Evolutionary conservation across 1,284 basidiomycete genomes (phyloP), one percentile per base, ranked within the genome.

Genomic region (Papiliotrema flavescens): DNA sequence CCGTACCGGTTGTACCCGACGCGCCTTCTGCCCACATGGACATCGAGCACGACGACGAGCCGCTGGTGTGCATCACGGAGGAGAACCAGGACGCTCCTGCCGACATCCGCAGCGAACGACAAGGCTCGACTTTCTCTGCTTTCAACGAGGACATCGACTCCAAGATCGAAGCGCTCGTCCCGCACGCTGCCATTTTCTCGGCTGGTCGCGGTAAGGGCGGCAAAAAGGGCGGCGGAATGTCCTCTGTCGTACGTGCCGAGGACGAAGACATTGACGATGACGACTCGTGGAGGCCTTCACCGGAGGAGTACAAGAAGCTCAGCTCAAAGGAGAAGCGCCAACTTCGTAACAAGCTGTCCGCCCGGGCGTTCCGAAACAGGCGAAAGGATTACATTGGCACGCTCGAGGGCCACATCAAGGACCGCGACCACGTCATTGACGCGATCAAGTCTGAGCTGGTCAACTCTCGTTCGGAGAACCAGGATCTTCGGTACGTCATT

Each of bases 261-360:
- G 73, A 71, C 49, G 74, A 75, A 51, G 74, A 76, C 36, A 34
- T 76, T 1, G 74, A 74, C 45, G 75, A 76, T 45, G 76, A 76
- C 49, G 76, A 78, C 49, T 70, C 69, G 37, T 78, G 76, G 76
- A 60, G 76, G 54, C 76, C 76, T 2, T 71, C 67, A 13, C 87
- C 92, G 0, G 93, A 97, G 65, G 92, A 95, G 65, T 97, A 97
- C 80, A 88, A 90, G 76, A 96, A 92, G 78, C 88, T 98, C 81
- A 85, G 85, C 19, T 88, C 85, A 71, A 98, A 97, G 79, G 94
- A 98, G 79, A 98, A 98, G 78, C 80, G 95, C 17, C 95, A 98
- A 76, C 80, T 98, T 39, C 79, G 95, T 55, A 98, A 98, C 80
- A 98, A 98, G 84, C 94, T 98, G 60, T 89, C 87, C 63, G 95